Evolutionary conservation across 106 monocot genomes (phyloP).

Genomic region (Acorus gramineus): DNA sequence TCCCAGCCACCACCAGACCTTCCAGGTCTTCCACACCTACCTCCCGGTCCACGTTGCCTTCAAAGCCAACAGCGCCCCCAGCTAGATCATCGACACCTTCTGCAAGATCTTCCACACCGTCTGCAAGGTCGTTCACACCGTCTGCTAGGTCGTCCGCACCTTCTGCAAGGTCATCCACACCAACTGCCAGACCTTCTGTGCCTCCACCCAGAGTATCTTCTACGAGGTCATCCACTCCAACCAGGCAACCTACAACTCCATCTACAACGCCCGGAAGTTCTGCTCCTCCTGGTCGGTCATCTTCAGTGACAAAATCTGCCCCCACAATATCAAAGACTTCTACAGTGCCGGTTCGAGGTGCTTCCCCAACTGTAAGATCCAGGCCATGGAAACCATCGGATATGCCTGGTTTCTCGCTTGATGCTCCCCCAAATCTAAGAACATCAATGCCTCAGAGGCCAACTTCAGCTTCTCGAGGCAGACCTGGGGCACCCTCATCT

Average conservation of each 20-base stretch:
- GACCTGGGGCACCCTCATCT: conserved; percentile 7
- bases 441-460: conserved; percentile 73
- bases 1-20: conserved; percentile 26
- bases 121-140: no score
- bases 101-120: conserved; percentile 37
- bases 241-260: conserved; percentile 45
- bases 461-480: conserved; percentile 55
- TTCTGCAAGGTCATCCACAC: background rate
- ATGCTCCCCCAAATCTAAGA: conserved; percentile 77
- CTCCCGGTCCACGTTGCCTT: conserved; percentile 38
- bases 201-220: conserved; percentile 25
- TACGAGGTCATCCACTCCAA: conserved; percentile 38
- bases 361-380: conserved; percentile 57
- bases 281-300: conserved; percentile 30
- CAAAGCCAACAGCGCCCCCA: conserved; percentile 26
- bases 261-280: conserved; percentile 19
- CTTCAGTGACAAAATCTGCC: conserved; percentile 23
- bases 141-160: no score
- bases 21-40: conserved; percentile 59
- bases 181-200: conserved; percentile 29
- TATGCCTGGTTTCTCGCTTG: conserved; percentile 52
- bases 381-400: conserved; percentile 72
- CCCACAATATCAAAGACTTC: conserved; percentile 13
- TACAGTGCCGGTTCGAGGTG: conserved; percentile 22
- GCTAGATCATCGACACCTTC: conserved; percentile 44